Evolutionary conservation across 495 filamentous ascomycete genomes (phyloP).

Genomic region (Hyphodiscus hymeniophilus): DNA sequence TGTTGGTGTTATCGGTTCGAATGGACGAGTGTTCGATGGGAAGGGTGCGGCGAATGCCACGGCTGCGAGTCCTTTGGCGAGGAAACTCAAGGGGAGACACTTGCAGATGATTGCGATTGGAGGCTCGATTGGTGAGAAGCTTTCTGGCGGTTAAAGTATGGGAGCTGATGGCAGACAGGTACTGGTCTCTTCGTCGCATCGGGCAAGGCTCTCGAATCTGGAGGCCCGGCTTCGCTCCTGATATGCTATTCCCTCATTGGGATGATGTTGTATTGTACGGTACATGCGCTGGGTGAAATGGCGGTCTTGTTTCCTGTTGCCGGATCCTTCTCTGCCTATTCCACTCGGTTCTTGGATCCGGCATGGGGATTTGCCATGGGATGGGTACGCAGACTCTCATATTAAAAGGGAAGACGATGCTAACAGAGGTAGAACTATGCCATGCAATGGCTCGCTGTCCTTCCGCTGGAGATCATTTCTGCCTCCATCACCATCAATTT

Average conservation of each 20-base stretch:
- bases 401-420: neutral
- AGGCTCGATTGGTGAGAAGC: slow-evolving; percentile 73
- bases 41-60: slow-evolving; percentile 67
- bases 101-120: slow-evolving; percentile 97
- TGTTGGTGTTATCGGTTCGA: slow-evolving; percentile 40
- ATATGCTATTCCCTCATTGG: slow-evolving; percentile 80
- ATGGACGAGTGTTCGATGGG: slow-evolving; percentile 64
- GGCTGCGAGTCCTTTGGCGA: slow-evolving; percentile 65
- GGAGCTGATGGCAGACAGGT: slow-evolving; percentile 36
- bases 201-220: slow-evolving; percentile 64
- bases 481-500: slow-evolving; percentile 83
- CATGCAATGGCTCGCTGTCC: slow-evolving; percentile 81
- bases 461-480: slow-evolving; percentile 87
- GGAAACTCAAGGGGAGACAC: slow-evolving; percentile 76
- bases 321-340: slow-evolving; percentile 88
- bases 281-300: slow-evolving; percentile 88
- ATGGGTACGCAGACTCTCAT: slow-evolving; percentile 60
- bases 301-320: slow-evolving; percentile 72
- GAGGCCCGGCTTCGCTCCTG: slow-evolving; percentile 79
- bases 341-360: slow-evolving; percentile 85
- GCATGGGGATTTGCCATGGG: slow-evolving; percentile 99
- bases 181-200: slow-evolving; percentile 89
- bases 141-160: slow-evolving; percentile 42
- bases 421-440: slow-evolving; percentile 54
- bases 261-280: slow-evolving; percentile 83